phyloP scores from a whole-genome alignment of 352 stramenopile genomes.

The Pythium brachiatum region DNA sequence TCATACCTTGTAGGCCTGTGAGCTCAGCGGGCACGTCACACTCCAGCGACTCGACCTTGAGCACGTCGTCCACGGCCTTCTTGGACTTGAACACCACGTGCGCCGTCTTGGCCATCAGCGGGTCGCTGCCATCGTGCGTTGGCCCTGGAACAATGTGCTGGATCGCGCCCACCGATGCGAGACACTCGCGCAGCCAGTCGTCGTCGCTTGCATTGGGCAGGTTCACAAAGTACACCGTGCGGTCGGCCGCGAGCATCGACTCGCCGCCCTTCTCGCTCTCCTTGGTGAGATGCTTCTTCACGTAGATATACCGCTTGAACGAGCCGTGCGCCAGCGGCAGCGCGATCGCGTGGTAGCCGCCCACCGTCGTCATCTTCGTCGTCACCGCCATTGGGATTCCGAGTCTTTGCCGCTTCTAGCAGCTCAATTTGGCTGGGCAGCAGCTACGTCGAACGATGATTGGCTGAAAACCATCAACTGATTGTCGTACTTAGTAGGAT shows the following conservation, averaged over 20 bases:
- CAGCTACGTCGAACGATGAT: slow-evolving; percentile 3
- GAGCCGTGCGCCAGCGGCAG: slow-evolving; percentile 58
- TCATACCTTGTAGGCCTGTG: slow-evolving; percentile 37
- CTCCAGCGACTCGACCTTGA: slow-evolving; percentile 40
- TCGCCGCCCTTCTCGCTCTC: slow-evolving; percentile 34
- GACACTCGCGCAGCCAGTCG: slow-evolving; percentile 50
- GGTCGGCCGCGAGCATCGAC: slow-evolving; percentile 49
- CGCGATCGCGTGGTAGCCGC: slow-evolving; percentile 74
- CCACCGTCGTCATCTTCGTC: slow-evolving; percentile 35
- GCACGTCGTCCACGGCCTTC: slow-evolving; percentile 51
- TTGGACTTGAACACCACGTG: slow-evolving; percentile 79
- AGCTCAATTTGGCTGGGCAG: slow-evolving; percentile 16
- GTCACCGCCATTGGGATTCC: slow-evolving; percentile 5
- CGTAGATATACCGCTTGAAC: slow-evolving; percentile 73
- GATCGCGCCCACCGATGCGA: slow-evolving; percentile 51
- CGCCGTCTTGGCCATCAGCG: slow-evolving; percentile 36
- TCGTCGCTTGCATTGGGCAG: slow-evolving; percentile 44
- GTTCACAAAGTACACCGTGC: slow-evolving; percentile 78
- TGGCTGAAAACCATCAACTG: slow-evolving; percentile 11
- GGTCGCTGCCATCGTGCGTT: slow-evolving; percentile 21
- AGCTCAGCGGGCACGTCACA: slow-evolving; percentile 23
- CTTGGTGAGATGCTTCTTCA: slow-evolving; percentile 66
- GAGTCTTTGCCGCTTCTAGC: neutral
- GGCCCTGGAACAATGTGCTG: slow-evolving; percentile 51
- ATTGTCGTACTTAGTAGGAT: slow-evolving; percentile 9